These are phyloP conservation scores for Batrachochytrium dendrobatidis DNA, from an alignment of 371 early-diverging fungal species.

Conservation along the genomic window DNA sequence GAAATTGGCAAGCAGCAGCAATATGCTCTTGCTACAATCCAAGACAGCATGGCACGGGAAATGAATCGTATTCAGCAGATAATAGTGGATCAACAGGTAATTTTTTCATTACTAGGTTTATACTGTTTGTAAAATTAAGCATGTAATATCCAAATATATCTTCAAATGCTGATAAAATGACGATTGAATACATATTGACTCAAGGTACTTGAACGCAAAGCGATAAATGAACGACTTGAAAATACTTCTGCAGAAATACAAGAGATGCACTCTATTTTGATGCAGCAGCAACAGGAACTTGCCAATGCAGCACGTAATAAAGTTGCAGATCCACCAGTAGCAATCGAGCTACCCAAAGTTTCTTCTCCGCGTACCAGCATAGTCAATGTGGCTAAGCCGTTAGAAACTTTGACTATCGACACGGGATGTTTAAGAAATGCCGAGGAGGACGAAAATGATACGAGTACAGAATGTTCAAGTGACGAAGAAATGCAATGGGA, in stretches of 20 bases:
- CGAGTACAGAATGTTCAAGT: too few species aligned
- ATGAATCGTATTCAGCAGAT: background rate
- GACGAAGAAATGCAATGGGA: too few species aligned
- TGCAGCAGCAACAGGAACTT: too few species aligned
- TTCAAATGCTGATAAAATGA: background rate
- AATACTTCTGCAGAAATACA: background rate
- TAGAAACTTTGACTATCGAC: too few species aligned
- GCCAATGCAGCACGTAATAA: too few species aligned
- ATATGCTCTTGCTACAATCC: background rate
- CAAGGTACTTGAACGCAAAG: background rate
- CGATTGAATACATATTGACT: background rate
- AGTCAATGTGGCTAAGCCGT: too few species aligned
- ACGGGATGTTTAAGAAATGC: too few species aligned
- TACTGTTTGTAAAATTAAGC: background rate
- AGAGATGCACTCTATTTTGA: background rate
- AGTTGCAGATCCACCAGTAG: too few species aligned
- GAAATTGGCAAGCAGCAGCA: constrained; percentile 3
- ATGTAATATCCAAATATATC: background rate
- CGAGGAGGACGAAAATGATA: too few species aligned
- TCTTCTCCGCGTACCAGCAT: too few species aligned
- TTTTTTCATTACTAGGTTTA: background rate
- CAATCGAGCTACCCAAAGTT: too few species aligned
- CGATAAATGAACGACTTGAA: background rate
- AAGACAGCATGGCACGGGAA: background rate
- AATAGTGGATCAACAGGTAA: background rate